Percentiles rank a stretch among this genome's conserved stretches.
phyloP scores from a whole-genome alignment of 371 early-diverging fungal species.

The Apophysomyces variabilis region DNA sequence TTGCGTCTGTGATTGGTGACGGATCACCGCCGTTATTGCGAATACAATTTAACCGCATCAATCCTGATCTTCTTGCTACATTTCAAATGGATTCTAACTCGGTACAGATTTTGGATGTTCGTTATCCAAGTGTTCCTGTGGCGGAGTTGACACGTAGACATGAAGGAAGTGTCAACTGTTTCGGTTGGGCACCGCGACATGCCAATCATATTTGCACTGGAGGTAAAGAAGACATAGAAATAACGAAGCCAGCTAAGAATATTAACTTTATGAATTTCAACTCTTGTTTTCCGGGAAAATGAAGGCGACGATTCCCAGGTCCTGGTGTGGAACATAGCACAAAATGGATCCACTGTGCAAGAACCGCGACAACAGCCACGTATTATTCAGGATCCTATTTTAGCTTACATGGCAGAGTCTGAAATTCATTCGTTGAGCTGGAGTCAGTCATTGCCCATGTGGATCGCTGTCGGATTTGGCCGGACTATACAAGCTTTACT shows the following conservation, averaged over 20 bases:
- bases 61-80: constrained; percentile 86
- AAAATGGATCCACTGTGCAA: constrained; percentile 33
- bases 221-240: constrained; percentile 49
- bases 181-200: constrained; percentile 76
- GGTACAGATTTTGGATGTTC: constrained; percentile 84
- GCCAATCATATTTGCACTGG: constrained; percentile 68
- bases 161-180: constrained; percentile 66
- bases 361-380: constrained; percentile 19
- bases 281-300: not conserved
- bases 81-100: constrained; percentile 76
- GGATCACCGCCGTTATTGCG: constrained; percentile 74
- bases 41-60: constrained; percentile 83
- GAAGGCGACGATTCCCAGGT: constrained; percentile 73
- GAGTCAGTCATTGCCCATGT: constrained; percentile 63
- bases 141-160: constrained; percentile 76
- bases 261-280: not conserved
- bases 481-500: constrained; percentile 56
- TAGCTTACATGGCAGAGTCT: constrained; percentile 62
- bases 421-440: constrained; percentile 70
- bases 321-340: constrained; percentile 70
- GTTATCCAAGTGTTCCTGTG: constrained; percentile 86
- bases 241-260: not conserved
- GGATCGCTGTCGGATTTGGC: constrained; percentile 69
- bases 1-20: constrained; percentile 30
- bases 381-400: constrained; percentile 58